Evolutionary conservation across 2,329 filamentous ascomycete species (phyloP).

Genomic region (Aureobasidium sp.): DNA sequence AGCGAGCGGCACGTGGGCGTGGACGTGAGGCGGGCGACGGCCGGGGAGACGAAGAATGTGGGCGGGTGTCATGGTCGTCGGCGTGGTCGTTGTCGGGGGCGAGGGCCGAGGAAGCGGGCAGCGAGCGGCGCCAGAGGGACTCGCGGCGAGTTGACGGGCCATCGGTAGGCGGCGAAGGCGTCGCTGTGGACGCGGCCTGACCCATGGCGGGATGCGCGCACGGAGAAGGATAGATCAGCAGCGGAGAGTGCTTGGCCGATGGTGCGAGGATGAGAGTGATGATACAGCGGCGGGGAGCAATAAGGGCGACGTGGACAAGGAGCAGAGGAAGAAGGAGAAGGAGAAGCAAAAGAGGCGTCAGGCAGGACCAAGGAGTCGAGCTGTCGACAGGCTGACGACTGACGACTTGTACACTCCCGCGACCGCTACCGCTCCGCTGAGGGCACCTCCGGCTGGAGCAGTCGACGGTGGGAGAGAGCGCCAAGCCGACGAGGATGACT

Average conservation of each 20-base stretch:
- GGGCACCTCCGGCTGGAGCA: too few species aligned
- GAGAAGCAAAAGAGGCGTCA: not conserved
- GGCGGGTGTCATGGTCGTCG: not conserved
- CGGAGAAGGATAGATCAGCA: not conserved
- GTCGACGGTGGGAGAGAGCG: not conserved
- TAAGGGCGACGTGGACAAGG: not conserved
- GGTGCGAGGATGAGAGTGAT: not conserved
- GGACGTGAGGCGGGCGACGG: not conserved
- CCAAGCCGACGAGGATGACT: not conserved
- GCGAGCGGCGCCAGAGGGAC: conserved; percentile 16
- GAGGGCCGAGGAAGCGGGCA: conserved; percentile 5
- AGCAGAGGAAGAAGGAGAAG: not conserved
- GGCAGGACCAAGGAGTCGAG: not conserved
- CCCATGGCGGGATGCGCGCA: conserved; percentile 23
- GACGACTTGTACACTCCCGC: not conserved
- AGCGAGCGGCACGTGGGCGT: conserved; percentile 22
- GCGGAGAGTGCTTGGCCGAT: not conserved
- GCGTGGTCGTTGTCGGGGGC: not conserved
- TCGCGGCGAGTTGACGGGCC: conserved; percentile 3
- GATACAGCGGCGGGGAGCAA: not conserved
- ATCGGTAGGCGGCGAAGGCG: conserved; percentile 6
- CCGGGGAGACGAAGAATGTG: not conserved
- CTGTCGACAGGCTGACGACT: not conserved
- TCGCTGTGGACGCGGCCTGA: conserved; percentile 24
- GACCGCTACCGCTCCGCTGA: not conserved